Evolutionary conservation across 148 eudicot species (phyloP), one percentile per base, ranked within the genome.

Genomic region (Fallopia convolvulus): DNA sequence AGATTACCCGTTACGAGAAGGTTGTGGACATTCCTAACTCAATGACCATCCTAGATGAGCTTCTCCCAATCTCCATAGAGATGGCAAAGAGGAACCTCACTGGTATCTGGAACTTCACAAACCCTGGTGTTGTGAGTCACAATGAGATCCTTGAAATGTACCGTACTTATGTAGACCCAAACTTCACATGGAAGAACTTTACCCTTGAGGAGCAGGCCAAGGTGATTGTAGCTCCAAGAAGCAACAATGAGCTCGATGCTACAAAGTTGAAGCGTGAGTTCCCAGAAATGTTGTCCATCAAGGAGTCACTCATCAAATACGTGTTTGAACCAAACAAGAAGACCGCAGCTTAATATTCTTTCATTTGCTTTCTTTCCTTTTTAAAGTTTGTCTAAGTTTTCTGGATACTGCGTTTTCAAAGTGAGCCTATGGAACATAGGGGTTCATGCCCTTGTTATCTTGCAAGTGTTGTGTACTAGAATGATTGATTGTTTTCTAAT

Each of bases 61-160:
- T 87, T 15, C 90, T 85, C 68, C 87, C 90, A 5, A 85, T 87
- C 36, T 87, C 87, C 56, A 80, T 85, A 32, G 90, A 87, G 82
- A 85, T 85, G 90, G 90, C 88, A 42, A 87, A 83, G 75, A 74
- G 90, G 60, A 85, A 83, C 83, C 87, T 83, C 63, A 85, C 87
- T 10, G 90, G 90, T 41, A 85, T 85, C 47, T 87, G 85, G 85
- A 87, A 87, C 77, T 87, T 87, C 80, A 85, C 90, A 33, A 87
- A 87, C 79, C 90, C 90, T 17, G 90, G 90, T 10, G 86, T 82
- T 30, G 87, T 87, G 41, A 87, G 88, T 86, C 90, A 88, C 79
- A 85, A 88, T 20, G 90, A 88, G 83, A 84, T 85, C 53, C 30
- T 88, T 47, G 85, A 86, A 75, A 76, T 88, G 90, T 88, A 86